Base-by-base conservation (phyloP, 228 moss, liverwort and hornwort species). In the Sphagnum fallax region DNA sequence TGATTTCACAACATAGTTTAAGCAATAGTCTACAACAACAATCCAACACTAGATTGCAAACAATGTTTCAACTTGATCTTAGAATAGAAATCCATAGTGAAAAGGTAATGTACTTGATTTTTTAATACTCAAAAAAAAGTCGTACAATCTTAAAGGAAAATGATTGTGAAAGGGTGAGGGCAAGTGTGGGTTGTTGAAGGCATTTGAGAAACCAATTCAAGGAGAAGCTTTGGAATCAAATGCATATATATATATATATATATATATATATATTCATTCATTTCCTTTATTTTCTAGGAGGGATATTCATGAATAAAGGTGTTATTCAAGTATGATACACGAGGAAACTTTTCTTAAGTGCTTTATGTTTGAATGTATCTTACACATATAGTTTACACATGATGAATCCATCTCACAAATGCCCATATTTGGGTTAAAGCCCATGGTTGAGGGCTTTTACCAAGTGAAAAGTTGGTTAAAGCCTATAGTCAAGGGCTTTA, bases 1-100 rank as follows among this genome's bases (percentile, higher is more conserved):
- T 65, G 47, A 48, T 4, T 65, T 65, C 48, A 65, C 64, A 65
- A 65, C 64, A 9, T 12, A 65, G 47, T 48, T 65, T 48, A 65
- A 65, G 5, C 4, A 48, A 48, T 50, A 6, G 64, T 32, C 5
- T 6, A 6, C 64, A 32, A 32, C 64, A 65, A 5, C 48, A 10
- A 65, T 65, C 5, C 16, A 32, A 50, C 18, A 65, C 1, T 48
- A 65, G 48, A 65, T 65, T 18, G 10, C 4, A 0, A 32, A 10
- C 6, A 65, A 48, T 16, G 64, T 48, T 65, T 48, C 16, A 65
- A 6, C 64, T 65, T 65, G 64, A 65, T 65, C 4, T 65, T 48
- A 18, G 18, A 16, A 48, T 65, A 18, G 64, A 48, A 5, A 65
- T 48, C 6, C 47, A 32, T 5, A 18, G 64, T 65, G 47, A 65